These are phyloP conservation scores for Raphidocelis subcapitata DNA, from an alignment of 139 green algal genomes.

Conservation along the genomic window DNA sequence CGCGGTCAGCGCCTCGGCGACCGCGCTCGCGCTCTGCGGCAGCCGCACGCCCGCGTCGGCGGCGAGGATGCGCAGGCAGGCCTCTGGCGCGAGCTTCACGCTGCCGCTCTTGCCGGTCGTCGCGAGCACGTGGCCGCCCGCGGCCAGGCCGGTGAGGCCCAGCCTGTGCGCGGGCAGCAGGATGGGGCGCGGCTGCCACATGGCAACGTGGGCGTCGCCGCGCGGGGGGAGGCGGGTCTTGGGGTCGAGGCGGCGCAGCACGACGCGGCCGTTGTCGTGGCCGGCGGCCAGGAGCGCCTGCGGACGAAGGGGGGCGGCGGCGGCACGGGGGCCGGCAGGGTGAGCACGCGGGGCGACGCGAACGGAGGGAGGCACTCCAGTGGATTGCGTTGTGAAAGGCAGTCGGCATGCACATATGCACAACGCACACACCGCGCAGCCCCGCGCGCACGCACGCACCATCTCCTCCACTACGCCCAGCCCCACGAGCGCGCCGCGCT, in stretches of 20 bases:
- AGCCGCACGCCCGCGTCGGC: slow-evolving; percentile 11
- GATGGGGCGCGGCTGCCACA: slow-evolving; percentile 15
- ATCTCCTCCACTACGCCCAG: slow-evolving; percentile 19
- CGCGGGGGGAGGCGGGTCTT: background rate
- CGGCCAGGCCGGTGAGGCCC: slow-evolving; percentile 11
- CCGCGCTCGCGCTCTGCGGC: slow-evolving; percentile 16
- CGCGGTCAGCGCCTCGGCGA: slow-evolving; percentile 9
- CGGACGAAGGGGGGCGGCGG: background rate
- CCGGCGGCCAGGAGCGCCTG: background rate
- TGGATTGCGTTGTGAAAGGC: no score
- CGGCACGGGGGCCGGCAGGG: no score
- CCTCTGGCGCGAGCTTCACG: slow-evolving; percentile 27
- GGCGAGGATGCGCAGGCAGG: background rate
- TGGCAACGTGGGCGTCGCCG: background rate
- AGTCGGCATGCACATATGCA: no score
- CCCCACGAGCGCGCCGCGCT: background rate
- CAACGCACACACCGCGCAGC: no score
- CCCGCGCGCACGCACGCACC: slow-evolving; percentile 13
- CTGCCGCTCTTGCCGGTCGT: slow-evolving; percentile 24
- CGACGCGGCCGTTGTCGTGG: background rate
- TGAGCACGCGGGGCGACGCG: no score
- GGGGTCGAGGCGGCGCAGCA: slow-evolving; percentile 28
- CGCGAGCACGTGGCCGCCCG: slow-evolving; percentile 14
- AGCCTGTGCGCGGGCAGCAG: slow-evolving; percentile 17
- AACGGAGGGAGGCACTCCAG: no score